These are phyloP conservation scores for Fimicolochytrium jonesii DNA, from an alignment of 192 early-diverging fungal species.

Conservation along the genomic window DNA sequence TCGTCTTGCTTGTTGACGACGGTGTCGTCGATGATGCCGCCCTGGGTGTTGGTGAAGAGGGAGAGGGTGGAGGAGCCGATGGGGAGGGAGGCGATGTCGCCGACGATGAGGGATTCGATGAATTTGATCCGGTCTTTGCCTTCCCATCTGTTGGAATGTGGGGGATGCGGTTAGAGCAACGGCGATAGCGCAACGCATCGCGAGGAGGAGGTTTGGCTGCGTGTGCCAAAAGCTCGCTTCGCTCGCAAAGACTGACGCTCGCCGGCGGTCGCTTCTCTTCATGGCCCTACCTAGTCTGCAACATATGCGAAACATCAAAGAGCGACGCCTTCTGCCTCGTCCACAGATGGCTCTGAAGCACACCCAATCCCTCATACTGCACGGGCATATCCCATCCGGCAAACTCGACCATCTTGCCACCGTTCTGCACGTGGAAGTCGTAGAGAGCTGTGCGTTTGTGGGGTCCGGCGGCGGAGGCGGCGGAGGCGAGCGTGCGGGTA, in stretches of 20 bases:
- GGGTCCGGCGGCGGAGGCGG: not conserved
- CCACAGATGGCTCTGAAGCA: slow-evolving; percentile 82
- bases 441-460: slow-evolving; percentile 77
- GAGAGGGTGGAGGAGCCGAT: slow-evolving; percentile 80
- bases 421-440: slow-evolving; percentile 87
- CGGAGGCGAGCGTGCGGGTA: not conserved
- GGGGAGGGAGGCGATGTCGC: slow-evolving; percentile 75
- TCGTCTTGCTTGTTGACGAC: slow-evolving; percentile 81
- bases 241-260: no score
- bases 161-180: no score
- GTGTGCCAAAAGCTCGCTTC: no score
- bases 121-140: slow-evolving; percentile 86
- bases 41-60: slow-evolving; percentile 91
- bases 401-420: slow-evolving; percentile 96
- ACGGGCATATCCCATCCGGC: slow-evolving; percentile 98
- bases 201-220: no score
- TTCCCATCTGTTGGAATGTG: slow-evolving; percentile 50
- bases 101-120: slow-evolving; percentile 84
- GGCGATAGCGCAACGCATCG: no score
- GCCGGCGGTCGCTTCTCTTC: no score
- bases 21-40: slow-evolving; percentile 98
- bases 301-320: slow-evolving; percentile 99
- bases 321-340: slow-evolving; percentile 86
- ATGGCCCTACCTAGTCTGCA: slow-evolving; percentile 90
- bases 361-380: slow-evolving; percentile 78